Conservation (phyloP, 1,139 yeast genomes). For the Scheffersomyces quercinus region DNA sequence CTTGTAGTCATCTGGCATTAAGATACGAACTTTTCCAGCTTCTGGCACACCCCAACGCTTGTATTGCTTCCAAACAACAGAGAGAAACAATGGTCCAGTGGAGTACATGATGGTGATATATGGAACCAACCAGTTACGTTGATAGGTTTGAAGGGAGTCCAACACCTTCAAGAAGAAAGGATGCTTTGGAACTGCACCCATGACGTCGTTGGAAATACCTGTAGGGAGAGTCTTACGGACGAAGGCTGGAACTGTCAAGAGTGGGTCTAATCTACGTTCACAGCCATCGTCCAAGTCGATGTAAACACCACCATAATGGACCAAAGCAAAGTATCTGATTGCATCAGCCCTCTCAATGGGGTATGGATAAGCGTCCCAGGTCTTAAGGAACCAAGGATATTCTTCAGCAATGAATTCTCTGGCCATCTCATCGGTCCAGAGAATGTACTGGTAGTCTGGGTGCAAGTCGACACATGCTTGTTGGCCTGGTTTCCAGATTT, state of each 20-base stretch:
- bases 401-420: constrained; percentile 74
- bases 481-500: constrained; percentile 78
- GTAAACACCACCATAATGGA: constrained; percentile 86
- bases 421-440: constrained; percentile 90
- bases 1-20: constrained; percentile 73
- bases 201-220: constrained; percentile 89
- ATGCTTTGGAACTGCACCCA: constrained; percentile 87
- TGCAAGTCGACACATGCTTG: constrained; percentile 73
- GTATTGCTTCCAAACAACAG: constrained; percentile 86
- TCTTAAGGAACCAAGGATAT: constrained; percentile 82
- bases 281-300: constrained; percentile 92
- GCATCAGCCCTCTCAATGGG: constrained; percentile 92
- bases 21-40: constrained; percentile 61
- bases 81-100: constrained; percentile 87
- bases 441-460: constrained; percentile 82
- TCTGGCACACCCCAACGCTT: constrained; percentile 75
- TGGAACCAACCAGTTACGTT: constrained; percentile 77
- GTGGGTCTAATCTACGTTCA: constrained; percentile 71
- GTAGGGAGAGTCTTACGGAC: constrained; percentile 87
- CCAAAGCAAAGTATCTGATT: constrained; percentile 82
- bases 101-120: constrained; percentile 91
- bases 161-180: constrained; percentile 79
- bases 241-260: constrained; percentile 80
- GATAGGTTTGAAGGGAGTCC: constrained; percentile 61
- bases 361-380: constrained; percentile 76